phyloP scores from a whole-genome alignment of 495 filamentous ascomycete genomes.

The Annulohypoxylon bovei region DNA sequence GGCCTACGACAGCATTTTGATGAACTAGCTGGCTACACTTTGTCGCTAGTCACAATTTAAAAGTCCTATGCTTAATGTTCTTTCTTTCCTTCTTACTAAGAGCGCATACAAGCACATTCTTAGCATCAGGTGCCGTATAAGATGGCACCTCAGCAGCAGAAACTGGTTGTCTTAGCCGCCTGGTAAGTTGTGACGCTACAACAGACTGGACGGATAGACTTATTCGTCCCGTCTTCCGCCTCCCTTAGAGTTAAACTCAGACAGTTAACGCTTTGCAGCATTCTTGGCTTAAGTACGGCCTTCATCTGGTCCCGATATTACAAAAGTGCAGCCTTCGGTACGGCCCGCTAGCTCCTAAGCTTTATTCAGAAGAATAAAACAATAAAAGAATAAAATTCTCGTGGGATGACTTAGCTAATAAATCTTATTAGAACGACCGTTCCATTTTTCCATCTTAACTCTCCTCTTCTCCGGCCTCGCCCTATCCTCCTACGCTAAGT shows the following conservation, averaged over 20 bases:
- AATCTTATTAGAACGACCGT: constrained; percentile 35
- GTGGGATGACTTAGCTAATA: constrained; percentile 6
- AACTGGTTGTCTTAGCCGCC: constrained; percentile 20
- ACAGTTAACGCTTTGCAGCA: constrained; percentile 16
- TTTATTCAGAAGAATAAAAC: not conserved
- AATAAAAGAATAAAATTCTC: not conserved
- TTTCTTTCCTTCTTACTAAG: not conserved
- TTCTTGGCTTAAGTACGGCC: constrained; percentile 25
- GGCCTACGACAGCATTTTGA: not conserved
- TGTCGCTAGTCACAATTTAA: constrained; percentile 6
- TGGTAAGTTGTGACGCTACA: constrained; percentile 21
- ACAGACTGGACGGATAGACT: not conserved
- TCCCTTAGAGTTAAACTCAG: not conserved
- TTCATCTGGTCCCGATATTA: constrained; percentile 41
- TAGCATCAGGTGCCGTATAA: not conserved
- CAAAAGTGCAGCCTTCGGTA: constrained; percentile 42
- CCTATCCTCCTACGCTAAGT: constrained; percentile 31
- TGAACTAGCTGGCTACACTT: not conserved
- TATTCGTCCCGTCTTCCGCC: not conserved
- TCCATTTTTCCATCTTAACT: constrained; percentile 43
- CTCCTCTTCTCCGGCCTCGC: constrained; percentile 33
- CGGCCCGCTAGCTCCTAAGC: constrained; percentile 9
- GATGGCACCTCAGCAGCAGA: constrained; percentile 23
- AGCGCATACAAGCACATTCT: constrained; percentile 1
- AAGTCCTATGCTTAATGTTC: no score